A percentile compares a stretch with the other conserved stretches of the same genome.
Evolutionary conservation across 306 rosid species (phyloP).

Genomic region (Malus fusca): DNA sequence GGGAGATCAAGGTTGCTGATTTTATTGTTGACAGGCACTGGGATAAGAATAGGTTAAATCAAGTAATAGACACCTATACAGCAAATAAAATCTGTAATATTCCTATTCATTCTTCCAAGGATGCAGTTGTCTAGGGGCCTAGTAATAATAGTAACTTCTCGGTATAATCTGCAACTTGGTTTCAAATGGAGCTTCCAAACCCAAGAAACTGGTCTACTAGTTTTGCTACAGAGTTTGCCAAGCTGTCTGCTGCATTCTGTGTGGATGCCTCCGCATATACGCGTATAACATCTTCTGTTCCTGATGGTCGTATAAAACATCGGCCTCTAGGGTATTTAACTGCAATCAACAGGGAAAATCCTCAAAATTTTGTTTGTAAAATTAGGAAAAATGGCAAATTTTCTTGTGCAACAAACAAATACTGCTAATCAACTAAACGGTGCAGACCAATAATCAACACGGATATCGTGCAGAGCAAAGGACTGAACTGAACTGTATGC

Average conservation of each 20-base stretch:
- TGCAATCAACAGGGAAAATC: slow-evolving; percentile 25
- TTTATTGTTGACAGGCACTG: no score
- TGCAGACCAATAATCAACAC: background rate
- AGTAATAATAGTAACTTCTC: no score
- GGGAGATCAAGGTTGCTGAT: no score
- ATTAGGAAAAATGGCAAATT: background rate
- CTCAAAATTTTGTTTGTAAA: background rate
- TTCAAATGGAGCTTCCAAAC: background rate
- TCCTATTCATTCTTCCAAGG: no score
- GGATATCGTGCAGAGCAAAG: background rate
- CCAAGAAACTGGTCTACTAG: slow-evolving; percentile 67
- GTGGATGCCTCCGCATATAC: slow-evolving; percentile 83
- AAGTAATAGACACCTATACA: no score
- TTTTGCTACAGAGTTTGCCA: slow-evolving; percentile 57
- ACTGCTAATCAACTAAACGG: background rate
- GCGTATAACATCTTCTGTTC: slow-evolving; percentile 91
- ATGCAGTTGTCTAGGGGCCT: no score
- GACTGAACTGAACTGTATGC: background rate
- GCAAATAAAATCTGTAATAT: no score
- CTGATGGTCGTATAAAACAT: slow-evolving; percentile 90
- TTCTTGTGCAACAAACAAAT: background rate
- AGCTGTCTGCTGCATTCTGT: slow-evolving; percentile 62
- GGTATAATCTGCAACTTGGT: no score
- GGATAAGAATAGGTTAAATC: no score
- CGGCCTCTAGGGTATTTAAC: slow-evolving; percentile 68